phyloP scores from a whole-genome alignment of 768 basidiomycete species.

The Coprinopsis strossmayeri region DNA sequence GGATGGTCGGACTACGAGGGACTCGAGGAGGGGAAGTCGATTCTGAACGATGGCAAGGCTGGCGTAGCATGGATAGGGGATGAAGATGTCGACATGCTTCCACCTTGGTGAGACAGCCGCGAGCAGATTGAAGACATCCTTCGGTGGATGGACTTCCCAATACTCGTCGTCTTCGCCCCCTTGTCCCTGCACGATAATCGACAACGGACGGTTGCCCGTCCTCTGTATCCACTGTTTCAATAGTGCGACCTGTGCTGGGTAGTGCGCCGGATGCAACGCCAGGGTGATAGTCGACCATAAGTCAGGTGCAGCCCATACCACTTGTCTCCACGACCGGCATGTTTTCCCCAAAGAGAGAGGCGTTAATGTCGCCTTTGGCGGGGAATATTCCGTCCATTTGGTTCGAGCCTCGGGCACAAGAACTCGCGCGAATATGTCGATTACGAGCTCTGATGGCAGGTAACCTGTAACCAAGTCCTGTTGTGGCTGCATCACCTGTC shows the following conservation, averaged over 20 bases:
- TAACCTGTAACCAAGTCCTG: neutral
- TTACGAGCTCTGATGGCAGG: conserved; percentile 1
- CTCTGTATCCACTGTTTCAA: neutral
- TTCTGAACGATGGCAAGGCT: neutral
- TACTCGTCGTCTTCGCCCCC: neutral
- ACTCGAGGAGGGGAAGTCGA: neutral
- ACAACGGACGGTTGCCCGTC: neutral
- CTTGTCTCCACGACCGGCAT: neutral
- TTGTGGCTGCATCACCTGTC: neutral
- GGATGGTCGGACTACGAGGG: neutral
- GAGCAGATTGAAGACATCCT: neutral
- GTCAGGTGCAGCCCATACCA: neutral
- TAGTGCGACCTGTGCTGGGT: neutral
- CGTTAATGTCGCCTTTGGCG: neutral
- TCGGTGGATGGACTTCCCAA: conserved; percentile 6
- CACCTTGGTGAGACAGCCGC: neutral
- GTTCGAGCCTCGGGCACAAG: neutral
- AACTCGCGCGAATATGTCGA: conserved; percentile 3
- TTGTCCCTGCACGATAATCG: neutral
- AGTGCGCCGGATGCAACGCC: neutral
- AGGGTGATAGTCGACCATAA: conserved; percentile 2
- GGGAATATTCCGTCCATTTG: neutral
- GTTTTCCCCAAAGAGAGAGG: conserved; percentile 5
- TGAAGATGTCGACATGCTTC: neutral
- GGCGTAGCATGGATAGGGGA: conserved; percentile 2